These are phyloP conservation scores for Cetraspora pellucida DNA, from an alignment of 192 early-diverging fungal genomes.

Conservation along the genomic window DNA sequence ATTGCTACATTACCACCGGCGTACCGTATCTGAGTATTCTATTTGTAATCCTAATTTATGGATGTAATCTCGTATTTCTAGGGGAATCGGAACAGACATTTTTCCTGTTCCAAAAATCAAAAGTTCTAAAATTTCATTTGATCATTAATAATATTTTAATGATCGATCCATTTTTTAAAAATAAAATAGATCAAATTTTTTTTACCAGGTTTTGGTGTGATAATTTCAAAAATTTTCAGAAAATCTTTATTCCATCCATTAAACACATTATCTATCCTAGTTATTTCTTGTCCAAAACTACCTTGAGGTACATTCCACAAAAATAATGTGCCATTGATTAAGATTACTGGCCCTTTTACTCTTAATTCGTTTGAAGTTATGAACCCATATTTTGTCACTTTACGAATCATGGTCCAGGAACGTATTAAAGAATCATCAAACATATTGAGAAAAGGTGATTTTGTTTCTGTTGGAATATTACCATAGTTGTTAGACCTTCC, in stretches of 20 bases:
- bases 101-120: conserved; percentile 62
- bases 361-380: conserved; percentile 52
- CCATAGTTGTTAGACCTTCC: too few relatives aligned
- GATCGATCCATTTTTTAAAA: background rate
- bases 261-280: conserved; percentile 17
- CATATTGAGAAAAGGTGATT: conserved; percentile 63
- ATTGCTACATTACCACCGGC: conserved; percentile 16
- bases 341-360: conserved; percentile 51
- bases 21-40: conserved; percentile 64
- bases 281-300: background rate
- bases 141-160: conserved; percentile 11
- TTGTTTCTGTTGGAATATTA: too few relatives aligned
- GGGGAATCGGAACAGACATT: conserved; percentile 53
- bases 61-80: conserved; percentile 49
- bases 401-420: conserved; percentile 46
- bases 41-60: conserved; percentile 57
- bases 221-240: conserved; percentile 58
- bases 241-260: conserved; percentile 50
- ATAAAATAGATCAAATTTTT: background rate
- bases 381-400: conserved; percentile 58
- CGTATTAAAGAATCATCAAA: conserved; percentile 50
- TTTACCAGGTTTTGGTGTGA: conserved; percentile 60
- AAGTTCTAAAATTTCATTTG: conserved; percentile 45
- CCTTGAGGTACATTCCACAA: conserved; percentile 57
- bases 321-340: conserved; percentile 56